Conservation (phyloP, 2,329 filamentous ascomycete species). For the Aulographum hederae region DNA sequence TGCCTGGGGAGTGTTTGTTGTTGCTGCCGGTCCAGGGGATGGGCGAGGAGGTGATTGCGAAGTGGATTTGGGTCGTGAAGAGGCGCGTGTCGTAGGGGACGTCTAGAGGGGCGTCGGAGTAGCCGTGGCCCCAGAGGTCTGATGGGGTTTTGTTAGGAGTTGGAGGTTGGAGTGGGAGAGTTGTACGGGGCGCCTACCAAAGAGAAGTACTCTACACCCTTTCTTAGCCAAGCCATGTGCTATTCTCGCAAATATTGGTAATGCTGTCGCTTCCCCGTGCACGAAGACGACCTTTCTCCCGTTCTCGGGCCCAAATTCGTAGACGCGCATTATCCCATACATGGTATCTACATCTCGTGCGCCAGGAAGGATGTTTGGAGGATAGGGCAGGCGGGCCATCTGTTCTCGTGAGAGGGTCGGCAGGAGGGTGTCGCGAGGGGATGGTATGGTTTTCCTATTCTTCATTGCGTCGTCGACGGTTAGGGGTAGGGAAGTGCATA, state of each 20-base stretch:
- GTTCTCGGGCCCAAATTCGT: conserved; percentile 60
- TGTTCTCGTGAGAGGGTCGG: background rate
- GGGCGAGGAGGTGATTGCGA: conserved; percentile 50
- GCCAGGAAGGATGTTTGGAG: conserved; percentile 50
- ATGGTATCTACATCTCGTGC: conserved; percentile 48
- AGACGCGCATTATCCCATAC: conserved; percentile 54
- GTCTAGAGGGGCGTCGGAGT: conserved; percentile 47
- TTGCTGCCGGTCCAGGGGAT: conserved; percentile 43
- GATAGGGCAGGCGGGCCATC: conserved; percentile 32
- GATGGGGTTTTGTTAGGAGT: too few relatives aligned
- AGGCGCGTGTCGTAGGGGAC: conserved; percentile 51
- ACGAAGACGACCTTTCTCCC: conserved; percentile 58
- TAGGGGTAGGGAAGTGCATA: too few relatives aligned
- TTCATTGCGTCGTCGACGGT: too few relatives aligned
- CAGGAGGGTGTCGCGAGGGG: too few relatives aligned
- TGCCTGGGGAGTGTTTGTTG: too few relatives aligned
- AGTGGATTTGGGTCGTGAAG: conserved; percentile 53
- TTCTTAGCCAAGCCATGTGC: too few relatives aligned
- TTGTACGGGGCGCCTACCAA: too few relatives aligned
- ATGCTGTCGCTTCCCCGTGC: conserved; percentile 70
- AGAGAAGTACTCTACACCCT: conserved; percentile 66
- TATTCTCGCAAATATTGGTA: too few relatives aligned
- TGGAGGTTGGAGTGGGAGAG: too few relatives aligned
- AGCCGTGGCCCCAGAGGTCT: conserved; percentile 63
- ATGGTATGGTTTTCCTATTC: too few relatives aligned